Evolutionary conservation across 2,329 filamentous ascomycete genomes (phyloP).

Genomic region (Sporothrix euskadiensis): DNA sequence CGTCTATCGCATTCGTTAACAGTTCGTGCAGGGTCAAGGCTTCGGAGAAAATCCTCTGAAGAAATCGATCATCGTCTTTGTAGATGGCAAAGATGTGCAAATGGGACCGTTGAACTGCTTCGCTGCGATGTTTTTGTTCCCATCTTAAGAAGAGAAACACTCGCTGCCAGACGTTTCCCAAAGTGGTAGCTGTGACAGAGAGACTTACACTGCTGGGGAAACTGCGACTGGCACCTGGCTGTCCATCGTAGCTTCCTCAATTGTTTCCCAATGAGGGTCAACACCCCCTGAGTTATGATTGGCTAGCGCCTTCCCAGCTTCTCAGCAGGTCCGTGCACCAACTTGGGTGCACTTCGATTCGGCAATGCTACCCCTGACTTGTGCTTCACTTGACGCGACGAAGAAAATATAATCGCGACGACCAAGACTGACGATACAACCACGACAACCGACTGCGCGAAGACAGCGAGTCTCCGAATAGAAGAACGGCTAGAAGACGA

Average conservation of each 20-base stretch:
- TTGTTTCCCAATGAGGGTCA: background rate
- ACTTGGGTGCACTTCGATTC: background rate
- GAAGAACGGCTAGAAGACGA: background rate
- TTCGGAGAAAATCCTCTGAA: background rate
- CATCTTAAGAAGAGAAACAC: background rate
- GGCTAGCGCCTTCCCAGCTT: background rate
- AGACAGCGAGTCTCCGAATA: background rate
- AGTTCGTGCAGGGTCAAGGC: background rate
- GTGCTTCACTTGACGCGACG: slow-evolving; percentile 9
- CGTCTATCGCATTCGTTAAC: background rate
- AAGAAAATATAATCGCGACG: background rate
- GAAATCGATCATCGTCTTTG: background rate
- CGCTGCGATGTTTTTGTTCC: background rate
- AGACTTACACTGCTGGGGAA: slow-evolving; percentile 3
- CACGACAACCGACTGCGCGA: background rate
- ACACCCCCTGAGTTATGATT: slow-evolving; percentile 9
- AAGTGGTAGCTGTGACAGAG: slow-evolving; percentile 2
- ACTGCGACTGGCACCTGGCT: background rate
- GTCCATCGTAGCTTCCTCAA: slow-evolving; percentile 1
- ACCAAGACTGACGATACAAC: background rate
- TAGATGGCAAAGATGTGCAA: background rate
- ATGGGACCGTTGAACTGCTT: background rate
- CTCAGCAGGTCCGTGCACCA: slow-evolving; percentile 23
- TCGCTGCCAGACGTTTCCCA: background rate
- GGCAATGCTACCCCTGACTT: slow-evolving; percentile 26